Evolutionary conservation across 345 rosid species (phyloP).

Genomic region (Pistacia integerrima): DNA sequence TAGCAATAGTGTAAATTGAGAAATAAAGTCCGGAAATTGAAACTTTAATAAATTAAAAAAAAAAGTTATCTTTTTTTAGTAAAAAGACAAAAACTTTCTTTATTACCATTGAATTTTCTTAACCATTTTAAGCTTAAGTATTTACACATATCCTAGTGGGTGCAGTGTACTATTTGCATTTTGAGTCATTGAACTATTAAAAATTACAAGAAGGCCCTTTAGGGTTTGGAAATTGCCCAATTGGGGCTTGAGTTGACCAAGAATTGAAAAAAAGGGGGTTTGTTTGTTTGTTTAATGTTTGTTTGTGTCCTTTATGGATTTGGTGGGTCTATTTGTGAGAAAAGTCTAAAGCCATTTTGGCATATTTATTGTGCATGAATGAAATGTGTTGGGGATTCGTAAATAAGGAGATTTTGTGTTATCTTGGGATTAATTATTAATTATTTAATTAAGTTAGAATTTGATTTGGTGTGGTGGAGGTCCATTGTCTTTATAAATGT

Average conservation of each 20-base stretch:
- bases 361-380: constrained; percentile 6
- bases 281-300: not conserved
- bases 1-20: too few relatives aligned
- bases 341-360: not conserved
- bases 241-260: not conserved
- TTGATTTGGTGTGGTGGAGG: not conserved
- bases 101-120: too few relatives aligned
- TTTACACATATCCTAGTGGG: too few relatives aligned
- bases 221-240: too few relatives aligned
- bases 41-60: too few relatives aligned
- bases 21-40: too few relatives aligned
- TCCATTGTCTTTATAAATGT: not conserved
- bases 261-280: not conserved
- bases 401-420: not conserved
- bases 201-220: too few relatives aligned
- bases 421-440: not conserved
- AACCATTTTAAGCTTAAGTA: too few relatives aligned
- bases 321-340: not conserved
- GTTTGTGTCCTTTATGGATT: not conserved
- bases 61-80: too few relatives aligned
- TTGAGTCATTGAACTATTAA: too few relatives aligned
- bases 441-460: not conserved
- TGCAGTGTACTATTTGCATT: too few relatives aligned
- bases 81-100: too few relatives aligned
- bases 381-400: constrained; percentile 4